A percentile compares a stretch with the other conserved stretches of the same genome.
phyloP scores from a whole-genome alignment of 129 eudicot genomes.

The Arctium minus region DNA sequence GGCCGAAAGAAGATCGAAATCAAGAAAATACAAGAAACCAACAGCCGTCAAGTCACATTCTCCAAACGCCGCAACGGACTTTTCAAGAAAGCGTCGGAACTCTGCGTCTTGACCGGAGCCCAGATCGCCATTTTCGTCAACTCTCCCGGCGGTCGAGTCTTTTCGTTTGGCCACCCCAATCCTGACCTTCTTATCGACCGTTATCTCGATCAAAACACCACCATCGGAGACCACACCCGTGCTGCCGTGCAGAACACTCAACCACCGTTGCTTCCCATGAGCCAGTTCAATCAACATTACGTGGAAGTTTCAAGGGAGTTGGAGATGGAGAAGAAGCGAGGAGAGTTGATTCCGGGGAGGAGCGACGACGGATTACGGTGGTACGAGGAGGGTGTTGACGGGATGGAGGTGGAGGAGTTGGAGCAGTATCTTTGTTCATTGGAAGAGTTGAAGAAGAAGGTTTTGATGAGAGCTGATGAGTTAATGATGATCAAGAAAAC shows the following conservation, averaged over 20 bases:
- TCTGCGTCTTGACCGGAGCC: constrained; percentile 13
- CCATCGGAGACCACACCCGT: background rate
- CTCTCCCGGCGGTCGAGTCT: constrained; percentile 7
- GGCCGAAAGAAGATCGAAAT: constrained; percentile 13
- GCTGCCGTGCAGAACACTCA: background rate
- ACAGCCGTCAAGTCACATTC: constrained; percentile 9
- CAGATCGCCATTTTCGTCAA: background rate
- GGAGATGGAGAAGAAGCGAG: background rate
- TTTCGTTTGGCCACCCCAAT: background rate
- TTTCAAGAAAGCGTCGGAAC: constrained; percentile 12
- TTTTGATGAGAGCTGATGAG: background rate
- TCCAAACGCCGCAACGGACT: constrained; percentile 12
- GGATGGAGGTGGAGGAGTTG: constrained; percentile 2
- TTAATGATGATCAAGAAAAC: background rate
- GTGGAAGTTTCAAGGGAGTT: background rate
- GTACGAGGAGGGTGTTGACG: background rate
- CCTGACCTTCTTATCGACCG: background rate
- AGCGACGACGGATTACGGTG: background rate
- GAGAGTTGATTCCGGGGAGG: background rate
- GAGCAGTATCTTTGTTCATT: background rate
- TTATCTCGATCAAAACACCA: background rate
- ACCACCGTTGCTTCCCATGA: background rate
- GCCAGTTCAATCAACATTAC: background rate
- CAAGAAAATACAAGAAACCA: background rate
- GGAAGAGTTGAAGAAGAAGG: constrained; percentile 1